phyloP scores from a whole-genome alignment of 2,329 filamentous ascomycete species.

The Trichoderma cornu-damae region DNA sequence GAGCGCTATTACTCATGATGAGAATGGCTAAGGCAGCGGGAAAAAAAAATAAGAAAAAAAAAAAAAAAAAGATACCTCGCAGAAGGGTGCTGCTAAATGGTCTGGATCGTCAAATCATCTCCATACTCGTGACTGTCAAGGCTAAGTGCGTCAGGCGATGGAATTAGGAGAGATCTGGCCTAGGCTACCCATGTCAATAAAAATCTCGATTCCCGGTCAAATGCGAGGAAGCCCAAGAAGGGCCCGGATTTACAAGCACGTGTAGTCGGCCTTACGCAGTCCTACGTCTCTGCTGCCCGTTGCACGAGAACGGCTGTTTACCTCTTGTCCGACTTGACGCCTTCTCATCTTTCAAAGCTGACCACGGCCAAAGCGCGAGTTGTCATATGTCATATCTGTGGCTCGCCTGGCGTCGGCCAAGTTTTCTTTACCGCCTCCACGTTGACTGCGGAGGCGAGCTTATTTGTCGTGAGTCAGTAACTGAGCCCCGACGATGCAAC shows the following conservation, averaged over 20 bases:
- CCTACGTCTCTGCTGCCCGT: not conserved
- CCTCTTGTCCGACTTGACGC: not conserved
- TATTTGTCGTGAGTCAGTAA: not conserved
- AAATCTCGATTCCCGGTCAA: not conserved
- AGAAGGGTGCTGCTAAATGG: too few species aligned
- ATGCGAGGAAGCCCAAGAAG: not conserved
- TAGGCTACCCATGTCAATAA: not conserved
- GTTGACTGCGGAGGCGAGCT: not conserved
- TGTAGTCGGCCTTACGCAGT: not conserved
- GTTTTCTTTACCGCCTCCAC: not conserved
- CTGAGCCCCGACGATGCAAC: not conserved
- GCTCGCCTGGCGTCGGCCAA: not conserved
- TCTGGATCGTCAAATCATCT: too few species aligned
- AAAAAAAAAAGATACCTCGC: too few species aligned
- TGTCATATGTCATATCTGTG: slow-evolving; percentile 1
- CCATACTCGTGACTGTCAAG: not conserved
- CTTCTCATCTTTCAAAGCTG: not conserved
- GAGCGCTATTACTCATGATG: not conserved
- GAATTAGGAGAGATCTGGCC: not conserved
- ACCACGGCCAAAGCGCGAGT: not conserved
- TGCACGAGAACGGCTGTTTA: not conserved
- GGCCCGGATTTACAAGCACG: not conserved
- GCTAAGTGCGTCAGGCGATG: not conserved
- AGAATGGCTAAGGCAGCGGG: too few species aligned
- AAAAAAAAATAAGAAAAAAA: too few species aligned